These are phyloP conservation scores for Coleophoma cylindrospora DNA, from an alignment of 2,329 filamentous ascomycete species.

Conservation along the genomic window DNA sequence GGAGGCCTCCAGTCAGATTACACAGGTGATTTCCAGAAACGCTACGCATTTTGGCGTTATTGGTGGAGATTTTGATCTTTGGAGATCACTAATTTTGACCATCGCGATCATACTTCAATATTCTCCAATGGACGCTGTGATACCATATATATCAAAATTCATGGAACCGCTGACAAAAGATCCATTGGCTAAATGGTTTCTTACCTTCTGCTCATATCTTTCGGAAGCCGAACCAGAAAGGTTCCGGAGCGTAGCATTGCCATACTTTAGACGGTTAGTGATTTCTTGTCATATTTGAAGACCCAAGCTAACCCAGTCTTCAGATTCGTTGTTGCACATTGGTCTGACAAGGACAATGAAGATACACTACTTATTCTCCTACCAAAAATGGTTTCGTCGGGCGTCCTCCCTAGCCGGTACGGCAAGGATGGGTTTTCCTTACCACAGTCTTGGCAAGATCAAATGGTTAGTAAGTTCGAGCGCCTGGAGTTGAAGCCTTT, in stretches of 20 bases:
- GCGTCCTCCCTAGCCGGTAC: slow-evolving; percentile 46
- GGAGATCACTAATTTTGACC: slow-evolving; percentile 53
- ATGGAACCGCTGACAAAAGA: slow-evolving; percentile 61
- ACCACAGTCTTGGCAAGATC: slow-evolving; percentile 67
- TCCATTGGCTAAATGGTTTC: slow-evolving; percentile 66
- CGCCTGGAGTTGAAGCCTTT: slow-evolving; percentile 59
- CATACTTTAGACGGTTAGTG: slow-evolving; percentile 69
- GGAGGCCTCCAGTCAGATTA: slow-evolving; percentile 30
- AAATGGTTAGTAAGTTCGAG: slow-evolving; percentile 67
- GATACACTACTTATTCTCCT: slow-evolving; percentile 65
- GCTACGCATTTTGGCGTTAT: slow-evolving; percentile 18
- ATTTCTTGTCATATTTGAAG: neutral
- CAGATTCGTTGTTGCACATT: slow-evolving; percentile 71
- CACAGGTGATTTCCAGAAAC: slow-evolving; percentile 44
- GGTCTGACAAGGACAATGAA: slow-evolving; percentile 62
- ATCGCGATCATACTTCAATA: slow-evolving; percentile 66
- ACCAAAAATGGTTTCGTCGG: slow-evolving; percentile 55
- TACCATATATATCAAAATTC: slow-evolving; percentile 63
- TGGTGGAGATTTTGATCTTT: slow-evolving; percentile 38
- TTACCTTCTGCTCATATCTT: slow-evolving; percentile 80
- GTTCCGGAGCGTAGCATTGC: slow-evolving; percentile 75
- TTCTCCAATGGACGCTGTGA: slow-evolving; percentile 73
- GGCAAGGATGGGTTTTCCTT: slow-evolving; percentile 51
- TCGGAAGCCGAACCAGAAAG: slow-evolving; percentile 67
- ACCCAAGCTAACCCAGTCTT: slow-evolving; percentile 14